These are phyloP conservation scores for Mortierella sp. DNA, from an alignment of 371 early-diverging fungal species.

Conservation along the genomic window DNA sequence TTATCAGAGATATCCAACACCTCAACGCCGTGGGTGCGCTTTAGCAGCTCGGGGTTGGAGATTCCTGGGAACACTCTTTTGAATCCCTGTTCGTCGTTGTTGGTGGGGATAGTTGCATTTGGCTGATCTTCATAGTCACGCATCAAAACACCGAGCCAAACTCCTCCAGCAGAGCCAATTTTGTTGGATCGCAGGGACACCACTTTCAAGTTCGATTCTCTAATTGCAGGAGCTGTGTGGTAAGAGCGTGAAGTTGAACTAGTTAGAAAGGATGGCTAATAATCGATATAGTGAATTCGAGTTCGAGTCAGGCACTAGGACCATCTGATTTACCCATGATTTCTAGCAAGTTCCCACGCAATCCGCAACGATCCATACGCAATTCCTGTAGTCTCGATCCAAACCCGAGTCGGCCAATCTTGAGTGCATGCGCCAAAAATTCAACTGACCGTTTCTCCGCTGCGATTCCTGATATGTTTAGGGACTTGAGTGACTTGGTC, in stretches of 20 bases:
- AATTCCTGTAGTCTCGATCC: conserved; percentile 65
- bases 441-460: conserved; percentile 70
- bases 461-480: conserved; percentile 64
- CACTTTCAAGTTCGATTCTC: conserved; percentile 62
- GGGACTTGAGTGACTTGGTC: conserved; percentile 58
- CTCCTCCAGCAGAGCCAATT: conserved; percentile 64
- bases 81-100: conserved; percentile 57
- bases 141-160: conserved; percentile 76
- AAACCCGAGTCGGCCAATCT: conserved; percentile 50
- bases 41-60: conserved; percentile 43
- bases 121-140: conserved; percentile 68
- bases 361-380: conserved; percentile 68
- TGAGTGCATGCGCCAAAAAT: conserved; percentile 68
- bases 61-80: conserved; percentile 53
- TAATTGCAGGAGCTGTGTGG: conserved; percentile 60
- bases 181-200: conserved; percentile 70
- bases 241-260: not conserved
- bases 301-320: not conserved
- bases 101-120: conserved; percentile 35
- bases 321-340: conserved; percentile 54
- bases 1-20: conserved; percentile 65
- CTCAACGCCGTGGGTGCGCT: conserved; percentile 61
- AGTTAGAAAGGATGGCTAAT: conserved; percentile 2
- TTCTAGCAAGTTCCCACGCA: conserved; percentile 67
- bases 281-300: not conserved